Evolutionary conservation across 345 rosid genomes (phyloP), one percentile per base, ranked within the genome.

Genomic region (Pistacia vera): DNA sequence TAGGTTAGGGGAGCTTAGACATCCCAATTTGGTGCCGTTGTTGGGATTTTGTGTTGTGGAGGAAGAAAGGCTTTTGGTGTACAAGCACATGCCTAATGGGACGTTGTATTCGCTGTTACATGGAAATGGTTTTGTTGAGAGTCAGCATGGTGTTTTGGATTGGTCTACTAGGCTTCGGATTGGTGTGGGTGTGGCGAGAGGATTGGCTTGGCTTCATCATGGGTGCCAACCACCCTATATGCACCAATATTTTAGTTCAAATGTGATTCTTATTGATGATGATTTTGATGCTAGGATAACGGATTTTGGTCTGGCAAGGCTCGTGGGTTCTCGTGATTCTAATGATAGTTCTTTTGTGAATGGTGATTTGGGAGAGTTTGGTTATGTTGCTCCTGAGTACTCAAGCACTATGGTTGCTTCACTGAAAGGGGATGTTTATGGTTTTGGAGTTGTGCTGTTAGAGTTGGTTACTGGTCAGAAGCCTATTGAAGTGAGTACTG

Each of bases 1-100:
- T 38, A 78, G 66, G 28, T 78, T 90, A 28, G 93, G 90, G 54
- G 83, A 86, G 62, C 82, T 88, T 14, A 70, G 90, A 70, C 93
- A 90, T 79, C 93, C 91, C 3, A 90, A 90, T 80, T 81, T 90
- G 83, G 93, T 85, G 71, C 90, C 91, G 8, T 77, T 90, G 77
- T 84, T 90, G 51, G 91, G 93, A 5, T 90, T 75, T 71, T 90
- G 93, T 25, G 79, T 81, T 35, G 86, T 84, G 52, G 89, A 83
- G 67, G 90, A 88, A 0, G 93, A 90, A 77, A 88, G 79, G 30
- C 82, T 88, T 70, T 74, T 86, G 79, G 87, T 86, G 52, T 82
- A 84, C 61, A 86, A 86, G 69, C 68, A 86, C 52, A 90, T 88
- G 91, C 79, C 73, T 56, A 84, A 85, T 71, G 93, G 88, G 18